A percentile compares a stretch with the other conserved stretches of the same genome.
Conservation (phyloP, 495 filamentous ascomycete species). For the Chaetomium cochliodes region DNA sequence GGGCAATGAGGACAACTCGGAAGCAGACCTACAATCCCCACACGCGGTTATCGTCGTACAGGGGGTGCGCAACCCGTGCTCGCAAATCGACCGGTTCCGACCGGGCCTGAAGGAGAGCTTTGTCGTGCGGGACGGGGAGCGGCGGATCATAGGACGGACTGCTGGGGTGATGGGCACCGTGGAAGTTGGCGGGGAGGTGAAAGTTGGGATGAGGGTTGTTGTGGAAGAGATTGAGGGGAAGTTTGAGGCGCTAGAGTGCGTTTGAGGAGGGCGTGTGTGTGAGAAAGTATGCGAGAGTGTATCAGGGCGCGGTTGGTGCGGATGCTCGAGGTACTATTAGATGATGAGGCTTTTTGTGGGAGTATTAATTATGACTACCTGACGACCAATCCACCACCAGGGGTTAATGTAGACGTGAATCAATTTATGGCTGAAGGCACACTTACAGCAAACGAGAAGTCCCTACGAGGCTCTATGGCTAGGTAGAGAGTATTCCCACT, state of each 20-base stretch:
- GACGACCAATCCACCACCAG: no score
- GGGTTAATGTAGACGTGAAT: no score
- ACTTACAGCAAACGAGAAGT: no score
- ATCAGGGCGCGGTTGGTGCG: no score
- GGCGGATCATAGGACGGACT: constrained; percentile 15
- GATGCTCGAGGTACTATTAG: no score
- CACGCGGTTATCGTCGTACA: constrained; percentile 19
- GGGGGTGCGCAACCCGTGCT: constrained; percentile 22
- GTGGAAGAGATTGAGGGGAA: constrained; percentile 10
- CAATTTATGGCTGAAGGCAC: no score
- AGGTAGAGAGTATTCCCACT: no score
- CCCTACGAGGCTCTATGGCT: no score
- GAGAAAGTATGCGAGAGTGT: no score
- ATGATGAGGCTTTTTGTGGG: no score
- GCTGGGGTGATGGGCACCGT: constrained; percentile 23
- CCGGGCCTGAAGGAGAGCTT: constrained; percentile 21
- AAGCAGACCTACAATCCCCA: neutral
- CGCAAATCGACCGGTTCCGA: constrained; percentile 23
- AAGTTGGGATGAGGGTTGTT: constrained; percentile 14
- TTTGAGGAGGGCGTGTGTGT: neutral
- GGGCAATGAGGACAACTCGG: neutral
- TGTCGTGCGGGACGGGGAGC: constrained; percentile 13
- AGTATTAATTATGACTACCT: no score
- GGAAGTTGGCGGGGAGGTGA: constrained; percentile 12
- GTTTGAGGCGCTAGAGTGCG: constrained; percentile 6